A percentile compares a stretch with the other conserved stretches of the same genome.
phyloP scores from a whole-genome alignment of 2,329 filamentous ascomycete genomes.

The Nectriaceae sp. region DNA sequence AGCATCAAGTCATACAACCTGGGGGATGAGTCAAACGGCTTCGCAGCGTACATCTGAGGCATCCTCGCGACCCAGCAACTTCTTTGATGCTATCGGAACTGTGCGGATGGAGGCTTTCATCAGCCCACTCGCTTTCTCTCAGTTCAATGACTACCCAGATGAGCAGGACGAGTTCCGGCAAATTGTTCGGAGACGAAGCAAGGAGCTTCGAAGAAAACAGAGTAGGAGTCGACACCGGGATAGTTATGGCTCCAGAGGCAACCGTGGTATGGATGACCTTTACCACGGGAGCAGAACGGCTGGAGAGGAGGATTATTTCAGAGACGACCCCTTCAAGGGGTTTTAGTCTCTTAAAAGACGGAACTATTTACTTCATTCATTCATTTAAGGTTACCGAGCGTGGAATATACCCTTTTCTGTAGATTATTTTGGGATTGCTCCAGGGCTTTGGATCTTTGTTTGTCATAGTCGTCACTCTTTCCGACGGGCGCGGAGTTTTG shows the following conservation, averaged over 20 bases:
- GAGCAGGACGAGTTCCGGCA: conserved; percentile 53
- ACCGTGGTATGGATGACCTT: conserved; percentile 49
- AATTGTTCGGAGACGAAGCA: conserved; percentile 53
- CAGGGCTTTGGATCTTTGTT: conserved; percentile 3
- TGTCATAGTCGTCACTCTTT: conserved; percentile 12
- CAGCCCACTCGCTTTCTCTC: conserved; percentile 56
- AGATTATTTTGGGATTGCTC: conserved; percentile 19
- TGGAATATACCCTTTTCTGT: conserved; percentile 25
- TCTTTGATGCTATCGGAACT: conserved; percentile 88
- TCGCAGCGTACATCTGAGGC: conserved; percentile 59
- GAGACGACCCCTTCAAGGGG: conserved; percentile 63
- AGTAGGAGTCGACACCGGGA: conserved; percentile 58
- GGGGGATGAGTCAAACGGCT: conserved; percentile 46
- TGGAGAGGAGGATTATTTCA: conserved; percentile 58
- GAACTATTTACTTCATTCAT: conserved; percentile 14
- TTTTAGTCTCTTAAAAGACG: conserved; percentile 44
- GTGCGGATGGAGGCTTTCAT: conserved; percentile 98
- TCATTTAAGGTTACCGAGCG: conserved; percentile 7
- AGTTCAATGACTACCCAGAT: conserved; percentile 48
- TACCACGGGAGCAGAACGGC: conserved; percentile 48
- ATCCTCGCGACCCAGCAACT: conserved; percentile 58
- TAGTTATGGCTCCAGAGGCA: conserved; percentile 49
- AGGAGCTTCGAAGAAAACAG: conserved; percentile 52
- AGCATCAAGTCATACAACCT: conserved; percentile 46
- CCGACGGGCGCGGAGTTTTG: conserved; percentile 17